phyloP scores from a whole-genome alignment of 805 yeast genomes.

The Spathaspora hagerdaliae region DNA sequence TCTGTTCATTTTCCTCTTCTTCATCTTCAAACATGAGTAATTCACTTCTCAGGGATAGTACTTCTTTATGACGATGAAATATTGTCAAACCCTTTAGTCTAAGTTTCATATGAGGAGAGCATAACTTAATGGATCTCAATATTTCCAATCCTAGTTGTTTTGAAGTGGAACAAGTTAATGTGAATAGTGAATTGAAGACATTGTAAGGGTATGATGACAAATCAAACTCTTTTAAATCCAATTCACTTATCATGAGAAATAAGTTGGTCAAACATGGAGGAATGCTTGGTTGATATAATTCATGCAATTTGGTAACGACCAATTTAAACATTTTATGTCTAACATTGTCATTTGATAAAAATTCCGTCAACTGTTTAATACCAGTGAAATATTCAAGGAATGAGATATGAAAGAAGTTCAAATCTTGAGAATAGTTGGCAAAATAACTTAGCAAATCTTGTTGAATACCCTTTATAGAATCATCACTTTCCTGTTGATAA shows the following conservation, averaged over 20 bases:
- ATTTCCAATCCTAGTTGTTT: constrained; percentile 28
- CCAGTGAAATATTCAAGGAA: constrained; percentile 25
- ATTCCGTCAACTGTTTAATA: constrained; percentile 19
- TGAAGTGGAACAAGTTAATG: constrained; percentile 30
- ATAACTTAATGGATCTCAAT: constrained; percentile 17
- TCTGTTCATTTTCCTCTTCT: neutral
- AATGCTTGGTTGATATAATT: constrained; percentile 19
- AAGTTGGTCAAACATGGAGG: constrained; percentile 28
- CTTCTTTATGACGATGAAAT: constrained; percentile 30
- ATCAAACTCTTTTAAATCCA: constrained; percentile 18
- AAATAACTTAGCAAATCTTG: constrained; percentile 21
- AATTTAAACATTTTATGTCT: constrained; percentile 26
- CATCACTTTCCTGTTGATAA: constrained; percentile 4
- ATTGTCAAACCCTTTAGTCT: constrained; percentile 24
- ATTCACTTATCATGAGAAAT: constrained; percentile 28
- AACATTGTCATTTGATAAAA: constrained; percentile 18
- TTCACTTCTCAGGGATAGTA: neutral
- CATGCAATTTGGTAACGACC: constrained; percentile 20
- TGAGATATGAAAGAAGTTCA: constrained; percentile 29
- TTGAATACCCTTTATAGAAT: constrained; percentile 14
- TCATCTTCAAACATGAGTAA: neutral
- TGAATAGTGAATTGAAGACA: constrained; percentile 19
- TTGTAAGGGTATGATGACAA: constrained; percentile 15
- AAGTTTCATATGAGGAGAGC: constrained; percentile 18
- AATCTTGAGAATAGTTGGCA: constrained; percentile 17